phyloP scores from a whole-genome alignment of 371 early-diverging fungal species.

The Lichtheimia ornata region DNA sequence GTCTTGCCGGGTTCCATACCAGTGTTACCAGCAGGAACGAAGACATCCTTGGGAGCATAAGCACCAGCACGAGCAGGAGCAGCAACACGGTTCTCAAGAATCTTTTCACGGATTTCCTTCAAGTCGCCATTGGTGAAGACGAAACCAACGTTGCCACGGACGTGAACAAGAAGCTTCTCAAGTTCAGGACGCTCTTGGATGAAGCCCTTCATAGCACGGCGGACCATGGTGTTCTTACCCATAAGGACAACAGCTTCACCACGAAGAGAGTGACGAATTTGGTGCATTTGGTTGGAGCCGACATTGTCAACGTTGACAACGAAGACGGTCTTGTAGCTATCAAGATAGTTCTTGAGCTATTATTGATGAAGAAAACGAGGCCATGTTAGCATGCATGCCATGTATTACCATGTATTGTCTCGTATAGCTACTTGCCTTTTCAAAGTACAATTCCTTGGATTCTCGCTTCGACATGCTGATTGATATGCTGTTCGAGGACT shows the following conservation, averaged over 20 bases:
- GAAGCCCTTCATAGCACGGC: conserved; percentile 89
- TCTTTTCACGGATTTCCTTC: conserved; percentile 91
- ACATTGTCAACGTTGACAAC: conserved; percentile 99
- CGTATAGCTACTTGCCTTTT: conserved; percentile 17
- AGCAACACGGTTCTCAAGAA: conserved; percentile 92
- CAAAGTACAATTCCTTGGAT: conserved; percentile 54
- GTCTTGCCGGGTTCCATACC: conserved; percentile 99
- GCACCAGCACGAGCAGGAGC: conserved; percentile 99
- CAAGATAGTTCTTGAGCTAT: conserved; percentile 72
- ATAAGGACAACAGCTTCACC: conserved; percentile 94
- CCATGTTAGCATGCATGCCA: neutral
- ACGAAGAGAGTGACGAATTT: conserved; percentile 94
- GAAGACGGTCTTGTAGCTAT: conserved; percentile 88
- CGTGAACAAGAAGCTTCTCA: conserved; percentile 83
- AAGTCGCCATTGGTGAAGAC: conserved; percentile 99
- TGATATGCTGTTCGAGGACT: conserved; percentile 54
- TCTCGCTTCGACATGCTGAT: conserved; percentile 59
- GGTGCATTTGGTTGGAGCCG: conserved; percentile 99
- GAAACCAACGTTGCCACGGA: conserved; percentile 98
- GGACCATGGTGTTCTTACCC: conserved; percentile 99
- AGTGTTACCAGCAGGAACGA: conserved; percentile 98
- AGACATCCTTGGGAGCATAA: conserved; percentile 95
- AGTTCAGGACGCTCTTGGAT: conserved; percentile 82
- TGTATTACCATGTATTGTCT: neutral
- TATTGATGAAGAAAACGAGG: neutral